Evolutionary conservation across 176 grass and related monocot genomes (phyloP).

Genomic region (Triticum turgidum): DNA sequence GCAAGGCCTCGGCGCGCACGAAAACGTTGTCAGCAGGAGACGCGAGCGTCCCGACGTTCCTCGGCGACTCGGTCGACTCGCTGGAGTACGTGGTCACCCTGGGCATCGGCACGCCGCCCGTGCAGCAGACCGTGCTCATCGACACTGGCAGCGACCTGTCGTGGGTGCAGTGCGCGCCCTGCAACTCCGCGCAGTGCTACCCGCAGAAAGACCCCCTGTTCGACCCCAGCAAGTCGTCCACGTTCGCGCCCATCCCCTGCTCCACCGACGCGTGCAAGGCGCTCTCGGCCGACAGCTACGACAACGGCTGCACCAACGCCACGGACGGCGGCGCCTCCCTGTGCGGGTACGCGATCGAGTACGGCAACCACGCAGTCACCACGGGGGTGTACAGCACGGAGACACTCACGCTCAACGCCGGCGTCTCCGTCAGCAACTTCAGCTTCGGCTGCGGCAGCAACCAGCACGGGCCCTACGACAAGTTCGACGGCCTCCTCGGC

Average conservation of each 20-base stretch:
- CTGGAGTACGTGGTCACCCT: slow-evolving; percentile 42
- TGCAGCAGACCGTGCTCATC: slow-evolving; percentile 33
- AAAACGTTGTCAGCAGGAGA: neutral
- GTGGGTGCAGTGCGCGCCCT: slow-evolving; percentile 82
- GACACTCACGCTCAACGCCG: slow-evolving; percentile 28
- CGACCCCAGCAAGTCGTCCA: slow-evolving; percentile 15
- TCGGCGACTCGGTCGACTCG: slow-evolving; percentile 25
- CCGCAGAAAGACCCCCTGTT: slow-evolving; percentile 37
- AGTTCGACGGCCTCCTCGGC: slow-evolving; percentile 55
- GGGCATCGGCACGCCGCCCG: slow-evolving; percentile 28
- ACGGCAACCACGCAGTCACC: slow-evolving; percentile 27
- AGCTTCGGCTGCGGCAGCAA: slow-evolving; percentile 50
- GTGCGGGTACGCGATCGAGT: slow-evolving; percentile 15
- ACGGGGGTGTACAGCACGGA: slow-evolving; percentile 49
- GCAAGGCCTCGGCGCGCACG: neutral
- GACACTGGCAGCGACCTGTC: slow-evolving; percentile 81
- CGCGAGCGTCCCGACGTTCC: slow-evolving; percentile 17
- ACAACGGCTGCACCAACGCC: neutral
- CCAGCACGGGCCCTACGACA: slow-evolving; percentile 45
- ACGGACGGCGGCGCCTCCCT: neutral
- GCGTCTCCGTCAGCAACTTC: slow-evolving; percentile 17
- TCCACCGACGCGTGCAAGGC: neutral
- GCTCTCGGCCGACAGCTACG: neutral
- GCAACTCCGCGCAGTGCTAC: slow-evolving; percentile 32
- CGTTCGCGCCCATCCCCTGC: slow-evolving; percentile 8